Conservation (phyloP, 331 rosid genomes). For the Arachis monticola region DNA sequence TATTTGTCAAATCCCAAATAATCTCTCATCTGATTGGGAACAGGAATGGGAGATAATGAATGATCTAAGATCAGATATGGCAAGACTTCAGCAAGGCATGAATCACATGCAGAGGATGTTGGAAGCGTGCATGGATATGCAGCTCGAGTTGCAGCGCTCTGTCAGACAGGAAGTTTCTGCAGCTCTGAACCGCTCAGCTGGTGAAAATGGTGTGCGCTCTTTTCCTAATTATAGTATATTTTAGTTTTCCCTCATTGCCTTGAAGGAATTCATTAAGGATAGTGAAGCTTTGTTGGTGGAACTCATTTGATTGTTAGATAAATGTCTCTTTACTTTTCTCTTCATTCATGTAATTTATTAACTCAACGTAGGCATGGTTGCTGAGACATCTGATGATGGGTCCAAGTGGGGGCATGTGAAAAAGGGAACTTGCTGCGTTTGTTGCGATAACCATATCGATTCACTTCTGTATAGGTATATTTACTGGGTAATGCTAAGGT, state of each 20-base stretch:
- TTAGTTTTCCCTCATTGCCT: background rate
- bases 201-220: slow-evolving; percentile 68
- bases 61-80: slow-evolving; percentile 94
- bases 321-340: slow-evolving; percentile 30
- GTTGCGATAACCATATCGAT: slow-evolving; percentile 96
- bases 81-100: slow-evolving; percentile 99
- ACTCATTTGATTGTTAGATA: slow-evolving; percentile 12
- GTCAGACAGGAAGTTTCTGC: slow-evolving; percentile 99
- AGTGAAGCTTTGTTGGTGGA: slow-evolving; percentile 9
- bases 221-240: background rate
- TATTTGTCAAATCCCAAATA: too few relatives aligned
- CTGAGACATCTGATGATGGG: slow-evolving; percentile 95
- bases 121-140: slow-evolving; percentile 99
- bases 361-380: slow-evolving; percentile 62
- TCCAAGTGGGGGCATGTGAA: slow-evolving; percentile 97
- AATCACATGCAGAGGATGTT: slow-evolving; percentile 99
- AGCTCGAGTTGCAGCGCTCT: slow-evolving; percentile 98
- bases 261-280: slow-evolving; percentile 15
- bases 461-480: slow-evolving; percentile 94
- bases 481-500: too few relatives aligned
- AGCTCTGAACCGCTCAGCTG: slow-evolving; percentile 85
- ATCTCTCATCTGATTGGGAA: slow-evolving; percentile 32
- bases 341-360: slow-evolving; percentile 24
- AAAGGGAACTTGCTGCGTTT: slow-evolving; percentile 98
- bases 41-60: slow-evolving; percentile 99